Conservation (phyloP, 257 asterid genomes). For the Craterostigma plantagineum region DNA sequence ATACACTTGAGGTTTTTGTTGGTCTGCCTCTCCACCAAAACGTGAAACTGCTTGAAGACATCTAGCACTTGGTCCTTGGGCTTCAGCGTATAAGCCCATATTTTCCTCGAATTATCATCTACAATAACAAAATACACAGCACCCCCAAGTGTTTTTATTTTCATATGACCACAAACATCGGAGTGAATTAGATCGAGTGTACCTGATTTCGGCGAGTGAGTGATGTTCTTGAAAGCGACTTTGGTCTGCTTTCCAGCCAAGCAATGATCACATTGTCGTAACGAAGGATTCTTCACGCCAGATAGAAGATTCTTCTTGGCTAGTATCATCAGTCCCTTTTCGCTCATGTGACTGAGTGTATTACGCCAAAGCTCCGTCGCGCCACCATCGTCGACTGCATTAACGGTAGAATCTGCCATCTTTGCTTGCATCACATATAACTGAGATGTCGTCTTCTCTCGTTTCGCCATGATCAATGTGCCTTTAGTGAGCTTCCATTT, state of each 20-base stretch:
- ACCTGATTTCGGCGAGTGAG: background rate
- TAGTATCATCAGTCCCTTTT: background rate
- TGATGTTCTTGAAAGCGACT: background rate
- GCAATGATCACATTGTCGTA: background rate
- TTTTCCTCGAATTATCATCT: background rate
- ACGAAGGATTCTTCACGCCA: background rate
- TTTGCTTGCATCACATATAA: background rate
- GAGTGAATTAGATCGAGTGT: background rate
- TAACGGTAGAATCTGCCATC: background rate
- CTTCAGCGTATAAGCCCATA: background rate
- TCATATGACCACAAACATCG: too few species aligned
- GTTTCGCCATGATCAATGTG: background rate
- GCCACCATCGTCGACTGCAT: background rate
- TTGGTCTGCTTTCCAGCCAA: background rate
- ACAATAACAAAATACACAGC: background rate
- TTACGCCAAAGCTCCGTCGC: background rate
- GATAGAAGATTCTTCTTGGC: background rate
- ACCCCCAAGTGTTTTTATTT: background rate
- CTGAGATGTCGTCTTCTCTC: background rate
- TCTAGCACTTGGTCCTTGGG: slow-evolving; percentile 2
- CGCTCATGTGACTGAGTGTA: background rate
- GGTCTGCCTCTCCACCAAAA: background rate
- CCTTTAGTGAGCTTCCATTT: background rate
- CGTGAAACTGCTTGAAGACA: slow-evolving; percentile 1
- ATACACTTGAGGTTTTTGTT: background rate